Base-by-base conservation (phyloP, 805 yeast genomes). In the Teunomyces lycoperdinae region DNA sequence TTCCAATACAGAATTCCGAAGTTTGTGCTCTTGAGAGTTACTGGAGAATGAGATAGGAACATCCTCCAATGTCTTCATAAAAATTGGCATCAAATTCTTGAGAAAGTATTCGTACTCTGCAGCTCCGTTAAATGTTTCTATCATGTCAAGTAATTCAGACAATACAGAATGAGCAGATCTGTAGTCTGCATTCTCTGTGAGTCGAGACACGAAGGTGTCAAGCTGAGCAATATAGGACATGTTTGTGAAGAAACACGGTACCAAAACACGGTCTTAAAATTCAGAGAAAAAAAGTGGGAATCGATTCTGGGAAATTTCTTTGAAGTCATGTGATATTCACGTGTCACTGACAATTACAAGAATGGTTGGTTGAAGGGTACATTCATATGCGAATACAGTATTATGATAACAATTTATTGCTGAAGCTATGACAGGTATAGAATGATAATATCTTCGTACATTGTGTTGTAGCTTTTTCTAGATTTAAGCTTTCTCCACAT, bases 61-160 rank as follows among this genome's bases (percentile, higher is more conserved):
- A 2, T 76, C 70, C 33, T 84, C 76, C 55, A 92, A 71, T 41
- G 84, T 77, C 44, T 76, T 71, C 47, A 86, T 65, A 54, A 90
- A 80, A 10, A 84, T 77, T 1, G 96, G 96, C 43, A 91, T 66
- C 56, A 89, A 66, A 52, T 77, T 79, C 49, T 81, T 74, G 40
- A 91, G 71, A 58, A 90, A 89, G 58, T 80, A 77, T 50, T 85
- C 90, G 64, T 90, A 89, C 56, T 91, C 97, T 17, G 82, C 81
- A 4, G 89, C 80, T 8, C 89, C 86, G 52, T 85, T 85, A 66
- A 87, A 86, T 2, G 89, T 79, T 61, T 92, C 98, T 36, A 90
- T 77, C 64, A 89, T 80, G 65, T 92, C 98, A 50, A 94, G 79
- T 40, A 92, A 72, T 64, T 92, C 97, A 4, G 90, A 82, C 36